A percentile compares a stretch with the other conserved stretches of the same genome.
Conservation (phyloP, 352 stramenopile genomes). For the Globisporangium nunn region DNA sequence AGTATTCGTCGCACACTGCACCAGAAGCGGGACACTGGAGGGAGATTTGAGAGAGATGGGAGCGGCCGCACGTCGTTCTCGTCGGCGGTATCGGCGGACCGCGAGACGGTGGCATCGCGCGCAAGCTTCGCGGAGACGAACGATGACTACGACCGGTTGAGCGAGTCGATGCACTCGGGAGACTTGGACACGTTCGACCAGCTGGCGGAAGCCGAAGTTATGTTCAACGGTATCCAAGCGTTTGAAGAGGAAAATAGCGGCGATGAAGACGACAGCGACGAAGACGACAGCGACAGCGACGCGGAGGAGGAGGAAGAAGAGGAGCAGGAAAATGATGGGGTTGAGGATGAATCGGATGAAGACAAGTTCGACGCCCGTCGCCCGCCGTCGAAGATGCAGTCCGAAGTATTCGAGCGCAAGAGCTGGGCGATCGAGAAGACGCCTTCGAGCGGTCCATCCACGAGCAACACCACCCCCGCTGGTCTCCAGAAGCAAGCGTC, state of each 20-base stretch:
- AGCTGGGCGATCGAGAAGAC: background rate
- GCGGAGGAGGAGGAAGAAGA: background rate
- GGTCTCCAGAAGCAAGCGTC: slow-evolving; percentile 12
- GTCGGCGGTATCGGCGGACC: slow-evolving; percentile 28
- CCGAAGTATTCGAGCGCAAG: background rate
- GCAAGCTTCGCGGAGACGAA: slow-evolving; percentile 24
- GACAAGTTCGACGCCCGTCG: background rate
- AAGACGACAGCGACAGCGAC: background rate
- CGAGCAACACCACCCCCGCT: too few species aligned
- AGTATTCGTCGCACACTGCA: background rate
- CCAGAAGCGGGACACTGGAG: background rate
- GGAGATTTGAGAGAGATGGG: background rate
- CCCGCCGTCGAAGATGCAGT: background rate
- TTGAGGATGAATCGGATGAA: background rate
- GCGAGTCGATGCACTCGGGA: slow-evolving; percentile 16
- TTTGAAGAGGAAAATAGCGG: slow-evolving; percentile 17
- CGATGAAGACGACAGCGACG: slow-evolving; percentile 12
- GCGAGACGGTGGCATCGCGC: slow-evolving; percentile 36
- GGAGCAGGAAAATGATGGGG: background rate
- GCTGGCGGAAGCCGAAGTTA: background rate
- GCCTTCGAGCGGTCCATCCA: background rate
- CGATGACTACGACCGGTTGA: slow-evolving; percentile 24
- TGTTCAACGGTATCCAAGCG: slow-evolving; percentile 9
- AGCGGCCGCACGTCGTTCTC: slow-evolving; percentile 4
- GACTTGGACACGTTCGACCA: slow-evolving; percentile 8